A percentile compares a stretch with the other conserved stretches of the same genome.
phyloP scores from a whole-genome alignment of 305 asterid species.

The Solanum chacoense region DNA sequence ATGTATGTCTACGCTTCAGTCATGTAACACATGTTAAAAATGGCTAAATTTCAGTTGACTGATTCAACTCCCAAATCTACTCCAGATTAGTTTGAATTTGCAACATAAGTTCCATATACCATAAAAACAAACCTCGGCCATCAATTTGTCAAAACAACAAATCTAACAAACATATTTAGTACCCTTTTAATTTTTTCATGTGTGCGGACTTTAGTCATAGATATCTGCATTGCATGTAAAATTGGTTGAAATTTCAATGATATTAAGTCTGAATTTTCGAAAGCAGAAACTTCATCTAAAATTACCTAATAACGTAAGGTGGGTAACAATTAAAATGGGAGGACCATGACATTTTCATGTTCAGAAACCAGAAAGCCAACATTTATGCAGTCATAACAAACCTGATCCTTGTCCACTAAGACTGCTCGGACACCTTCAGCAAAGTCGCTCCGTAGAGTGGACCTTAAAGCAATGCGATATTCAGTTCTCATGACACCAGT shows the following conservation, averaged over 20 bases:
- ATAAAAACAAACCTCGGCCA: background rate
- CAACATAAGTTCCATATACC: background rate
- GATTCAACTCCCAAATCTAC: background rate
- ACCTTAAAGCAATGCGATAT: conserved; percentile 76
- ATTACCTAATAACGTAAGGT: background rate
- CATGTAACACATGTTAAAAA: background rate
- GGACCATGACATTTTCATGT: background rate
- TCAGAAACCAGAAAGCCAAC: background rate
- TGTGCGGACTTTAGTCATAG: background rate
- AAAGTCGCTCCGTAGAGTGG: conserved; percentile 76
- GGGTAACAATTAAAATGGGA: background rate
- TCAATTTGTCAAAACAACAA: background rate
- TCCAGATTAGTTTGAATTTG: background rate
- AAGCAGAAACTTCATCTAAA: background rate
- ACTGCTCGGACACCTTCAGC: conserved; percentile 95
- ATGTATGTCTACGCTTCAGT: background rate
- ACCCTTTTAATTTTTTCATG: background rate
- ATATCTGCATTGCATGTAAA: background rate
- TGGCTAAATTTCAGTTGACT: background rate
- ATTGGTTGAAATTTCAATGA: background rate
- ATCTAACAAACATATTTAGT: background rate
- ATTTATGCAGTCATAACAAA: conserved; percentile 14
- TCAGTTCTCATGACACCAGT: conserved; percentile 85
- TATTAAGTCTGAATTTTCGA: background rate
- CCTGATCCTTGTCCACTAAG: conserved; percentile 97